A percentile compares a stretch with the other conserved stretches of the same genome.
Evolutionary conservation across 352 stramenopile genomes (phyloP).

Genomic region (Phytophthora aleatoria): DNA sequence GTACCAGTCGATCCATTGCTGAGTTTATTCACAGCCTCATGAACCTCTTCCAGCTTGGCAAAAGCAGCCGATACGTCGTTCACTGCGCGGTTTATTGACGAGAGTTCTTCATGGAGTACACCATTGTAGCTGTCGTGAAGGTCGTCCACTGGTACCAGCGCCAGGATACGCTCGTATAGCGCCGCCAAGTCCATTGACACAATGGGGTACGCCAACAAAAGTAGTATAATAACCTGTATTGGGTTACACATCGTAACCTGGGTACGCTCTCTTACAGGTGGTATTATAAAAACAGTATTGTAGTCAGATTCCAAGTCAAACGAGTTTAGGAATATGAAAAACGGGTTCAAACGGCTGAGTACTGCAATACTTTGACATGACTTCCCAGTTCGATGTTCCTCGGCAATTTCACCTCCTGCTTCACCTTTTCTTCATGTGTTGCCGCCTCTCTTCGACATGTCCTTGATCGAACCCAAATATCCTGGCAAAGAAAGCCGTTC

Average conservation of each 20-base stretch:
- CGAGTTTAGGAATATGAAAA: no score
- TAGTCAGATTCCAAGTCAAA: not conserved
- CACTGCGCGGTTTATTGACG: constrained; percentile 1
- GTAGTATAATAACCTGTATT: no score
- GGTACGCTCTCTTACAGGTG: not conserved
- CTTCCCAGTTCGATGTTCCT: no score
- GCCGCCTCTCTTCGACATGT: no score
- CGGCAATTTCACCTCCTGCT: no score
- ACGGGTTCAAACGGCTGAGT: no score
- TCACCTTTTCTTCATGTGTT: no score
- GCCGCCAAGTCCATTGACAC: not conserved
- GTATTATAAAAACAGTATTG: no score
- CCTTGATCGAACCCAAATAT: no score
- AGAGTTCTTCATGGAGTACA: constrained; percentile 7
- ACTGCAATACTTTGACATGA: no score
- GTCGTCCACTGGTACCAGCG: constrained; percentile 10
- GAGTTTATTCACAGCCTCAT: constrained; percentile 12
- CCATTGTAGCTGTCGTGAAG: constrained; percentile 12
- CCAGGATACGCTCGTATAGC: constrained; percentile 22
- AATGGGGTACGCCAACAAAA: not conserved
- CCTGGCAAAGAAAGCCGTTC: no score
- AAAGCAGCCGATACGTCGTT: constrained; percentile 12
- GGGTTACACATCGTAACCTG: not conserved
- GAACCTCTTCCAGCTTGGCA: constrained; percentile 19
- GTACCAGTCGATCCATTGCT: not conserved